Percentiles rank a stretch among this genome's conserved stretches.
phyloP scores from a whole-genome alignment of 2,329 filamentous ascomycete genomes.

The Aspergillus ochraceus region DNA sequence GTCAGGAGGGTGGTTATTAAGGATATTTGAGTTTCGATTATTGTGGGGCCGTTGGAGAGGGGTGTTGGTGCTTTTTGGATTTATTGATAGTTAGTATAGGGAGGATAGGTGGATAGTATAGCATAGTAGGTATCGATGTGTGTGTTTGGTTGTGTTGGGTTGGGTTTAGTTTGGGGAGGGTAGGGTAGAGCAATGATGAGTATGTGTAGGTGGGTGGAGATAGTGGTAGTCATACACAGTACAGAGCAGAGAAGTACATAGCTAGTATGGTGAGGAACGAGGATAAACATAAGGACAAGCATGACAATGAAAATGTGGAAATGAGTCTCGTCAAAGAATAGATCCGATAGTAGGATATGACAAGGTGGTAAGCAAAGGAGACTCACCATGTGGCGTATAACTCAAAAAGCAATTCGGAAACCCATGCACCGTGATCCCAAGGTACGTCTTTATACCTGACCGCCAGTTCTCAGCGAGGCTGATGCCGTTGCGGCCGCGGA shows the following conservation, averaged over 20 bases:
- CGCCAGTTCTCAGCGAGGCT: slow-evolving; percentile 31
- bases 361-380: neutral
- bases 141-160: too few relatives aligned
- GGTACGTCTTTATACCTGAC: slow-evolving; percentile 30
- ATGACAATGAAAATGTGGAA: too few relatives aligned
- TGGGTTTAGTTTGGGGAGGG: too few relatives aligned
- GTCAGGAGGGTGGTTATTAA: slow-evolving; percentile 45
- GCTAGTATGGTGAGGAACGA: too few relatives aligned
- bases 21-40: slow-evolving; percentile 47
- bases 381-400: slow-evolving; percentile 49
- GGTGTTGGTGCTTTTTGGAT: slow-evolving; percentile 42
- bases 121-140: too few relatives aligned
- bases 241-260: too few relatives aligned
- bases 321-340: too few relatives aligned
- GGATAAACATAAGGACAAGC: too few relatives aligned
- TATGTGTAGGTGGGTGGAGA: too few relatives aligned
- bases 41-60: slow-evolving; percentile 39
- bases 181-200: too few relatives aligned
- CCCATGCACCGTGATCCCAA: slow-evolving; percentile 39
- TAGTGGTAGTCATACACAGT: too few relatives aligned
- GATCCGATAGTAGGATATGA: neutral
- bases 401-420: slow-evolving; percentile 49
- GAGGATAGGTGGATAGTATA: too few relatives aligned
- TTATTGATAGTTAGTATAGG: neutral
- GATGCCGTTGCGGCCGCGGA: slow-evolving; percentile 27